A percentile compares a stretch with the other conserved stretches of the same genome.
Evolutionary conservation across 306 rosid genomes (phyloP).

Genomic region (Adenanthera pavonina): DNA sequence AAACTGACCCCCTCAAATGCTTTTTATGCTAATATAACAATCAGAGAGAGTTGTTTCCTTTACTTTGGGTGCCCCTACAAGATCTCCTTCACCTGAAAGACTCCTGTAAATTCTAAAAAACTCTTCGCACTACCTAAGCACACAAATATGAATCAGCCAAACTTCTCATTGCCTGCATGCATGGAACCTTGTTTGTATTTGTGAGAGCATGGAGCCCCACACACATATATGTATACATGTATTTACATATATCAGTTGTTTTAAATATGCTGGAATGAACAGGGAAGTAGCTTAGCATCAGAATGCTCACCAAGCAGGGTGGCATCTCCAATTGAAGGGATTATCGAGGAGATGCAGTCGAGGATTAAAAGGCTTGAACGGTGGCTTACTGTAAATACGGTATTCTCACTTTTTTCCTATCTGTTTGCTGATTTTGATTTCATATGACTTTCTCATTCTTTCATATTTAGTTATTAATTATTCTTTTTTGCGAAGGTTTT

Average conservation of each 20-base stretch:
- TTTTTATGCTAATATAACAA: not conserved
- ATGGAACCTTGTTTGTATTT: conserved; percentile 7
- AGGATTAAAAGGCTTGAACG: conserved; percentile 91
- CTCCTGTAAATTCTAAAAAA: not conserved
- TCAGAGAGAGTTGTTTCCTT: not conserved
- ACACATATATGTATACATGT: not conserved
- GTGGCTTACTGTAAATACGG: conserved; percentile 96
- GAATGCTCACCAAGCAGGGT: conserved; percentile 81
- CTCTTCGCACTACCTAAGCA: not conserved
- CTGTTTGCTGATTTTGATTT: conserved; percentile 13
- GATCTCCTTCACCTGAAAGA: not conserved
- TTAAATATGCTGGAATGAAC: conserved; percentile 41
- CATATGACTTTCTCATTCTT: conserved; percentile 8
- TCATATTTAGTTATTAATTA: conserved; percentile 14
- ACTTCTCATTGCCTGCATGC: conserved; percentile 1
- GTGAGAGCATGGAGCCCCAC: not conserved
- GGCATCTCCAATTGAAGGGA: conserved; percentile 72
- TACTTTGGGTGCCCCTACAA: not conserved
- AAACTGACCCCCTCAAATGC: not conserved
- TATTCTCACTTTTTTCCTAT: conserved; percentile 38
- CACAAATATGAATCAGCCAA: not conserved
- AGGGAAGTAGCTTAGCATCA: conserved; percentile 85
- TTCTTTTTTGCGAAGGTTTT: conserved; percentile 63
- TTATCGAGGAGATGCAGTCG: conserved; percentile 92
- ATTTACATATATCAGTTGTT: conserved; percentile 33